Percentiles rank a stretch among this genome's conserved stretches.
phyloP scores from a whole-genome alignment of 768 basidiomycete species.

The Mycena rosella region DNA sequence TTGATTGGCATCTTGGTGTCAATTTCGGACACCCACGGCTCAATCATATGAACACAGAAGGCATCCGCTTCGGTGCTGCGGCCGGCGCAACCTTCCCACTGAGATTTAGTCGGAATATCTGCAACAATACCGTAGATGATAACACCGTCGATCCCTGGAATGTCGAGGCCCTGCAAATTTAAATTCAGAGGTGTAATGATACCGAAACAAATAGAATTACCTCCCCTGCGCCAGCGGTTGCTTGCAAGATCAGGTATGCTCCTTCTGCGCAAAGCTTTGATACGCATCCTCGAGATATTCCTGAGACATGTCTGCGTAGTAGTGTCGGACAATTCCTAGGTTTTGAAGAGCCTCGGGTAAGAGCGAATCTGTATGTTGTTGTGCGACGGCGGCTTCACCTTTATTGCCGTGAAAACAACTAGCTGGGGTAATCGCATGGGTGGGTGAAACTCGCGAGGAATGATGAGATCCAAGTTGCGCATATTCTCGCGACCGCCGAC shows the following conservation, averaged over 20 bases:
- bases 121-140: conserved; percentile 4
- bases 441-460: conserved; percentile 35
- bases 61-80: conserved; percentile 1
- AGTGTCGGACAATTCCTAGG: conserved; percentile 40
- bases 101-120: neutral
- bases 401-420: conserved; percentile 36
- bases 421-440: conserved; percentile 30
- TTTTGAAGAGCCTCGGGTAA: conserved; percentile 27
- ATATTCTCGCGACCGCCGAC: conserved; percentile 32
- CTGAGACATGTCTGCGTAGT: conserved; percentile 45
- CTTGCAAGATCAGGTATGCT: neutral
- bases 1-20: neutral
- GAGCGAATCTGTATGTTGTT: conserved; percentile 16
- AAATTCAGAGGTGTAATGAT: too few species aligned
- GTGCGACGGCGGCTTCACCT: conserved; percentile 18
- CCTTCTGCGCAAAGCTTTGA: conserved; percentile 36
- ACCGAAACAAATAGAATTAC: conserved; percentile 21
- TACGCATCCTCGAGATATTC: conserved; percentile 44
- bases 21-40: conserved; percentile 13
- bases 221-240: conserved; percentile 9
- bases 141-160: conserved; percentile 1
- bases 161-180: conserved; percentile 3
- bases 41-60: conserved; percentile 8
- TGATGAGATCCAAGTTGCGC: conserved; percentile 38
- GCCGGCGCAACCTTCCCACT: conserved; percentile 6